Evolutionary conservation across 2,329 filamentous ascomycete genomes (phyloP).

Genomic region (Pseudogymnoascus sp.): DNA sequence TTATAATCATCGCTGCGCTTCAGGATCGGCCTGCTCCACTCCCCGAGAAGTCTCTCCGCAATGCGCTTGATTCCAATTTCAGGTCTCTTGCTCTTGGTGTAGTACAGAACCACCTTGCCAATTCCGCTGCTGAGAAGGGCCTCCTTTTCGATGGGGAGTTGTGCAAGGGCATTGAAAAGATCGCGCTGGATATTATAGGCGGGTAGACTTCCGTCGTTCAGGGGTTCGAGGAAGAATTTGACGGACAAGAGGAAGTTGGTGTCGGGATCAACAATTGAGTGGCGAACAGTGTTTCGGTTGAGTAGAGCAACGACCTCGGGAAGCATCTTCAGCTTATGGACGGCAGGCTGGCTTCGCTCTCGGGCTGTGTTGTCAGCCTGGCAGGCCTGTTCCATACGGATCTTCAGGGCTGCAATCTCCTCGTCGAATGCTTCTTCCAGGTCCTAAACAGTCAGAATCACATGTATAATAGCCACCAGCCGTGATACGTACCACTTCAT

Average conservation of each 20-base stretch:
- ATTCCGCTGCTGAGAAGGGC: slow-evolving; percentile 83
- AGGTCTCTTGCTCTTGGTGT: slow-evolving; percentile 88
- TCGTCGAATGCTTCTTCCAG: slow-evolving; percentile 85
- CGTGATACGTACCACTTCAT: slow-evolving; percentile 66
- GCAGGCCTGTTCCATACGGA: slow-evolving; percentile 85
- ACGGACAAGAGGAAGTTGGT: slow-evolving; percentile 92
- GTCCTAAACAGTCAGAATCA: slow-evolving; percentile 48
- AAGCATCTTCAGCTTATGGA: slow-evolving; percentile 88
- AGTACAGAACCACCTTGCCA: slow-evolving; percentile 93
- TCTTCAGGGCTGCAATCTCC: slow-evolving; percentile 78
- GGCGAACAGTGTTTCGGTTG: slow-evolving; percentile 79
- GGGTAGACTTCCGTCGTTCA: slow-evolving; percentile 87
- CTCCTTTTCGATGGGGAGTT: slow-evolving; percentile 85
- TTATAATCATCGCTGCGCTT: slow-evolving; percentile 93
- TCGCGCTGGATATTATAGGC: slow-evolving; percentile 97
- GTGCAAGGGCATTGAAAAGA: slow-evolving; percentile 71
- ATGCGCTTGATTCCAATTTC: slow-evolving; percentile 86
- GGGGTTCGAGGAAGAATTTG: slow-evolving; percentile 92
- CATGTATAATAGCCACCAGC: neutral
- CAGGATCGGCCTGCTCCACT: slow-evolving; percentile 92
- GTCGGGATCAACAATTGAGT: slow-evolving; percentile 84
- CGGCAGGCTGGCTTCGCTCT: slow-evolving; percentile 68
- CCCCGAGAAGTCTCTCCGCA: slow-evolving; percentile 83
- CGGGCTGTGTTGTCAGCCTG: slow-evolving; percentile 79
- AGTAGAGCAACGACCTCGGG: slow-evolving; percentile 82